These are phyloP conservation scores for Trichophyton verrucosum DNA, from an alignment of 2,329 filamentous ascomycete genomes.

Conservation along the genomic window DNA sequence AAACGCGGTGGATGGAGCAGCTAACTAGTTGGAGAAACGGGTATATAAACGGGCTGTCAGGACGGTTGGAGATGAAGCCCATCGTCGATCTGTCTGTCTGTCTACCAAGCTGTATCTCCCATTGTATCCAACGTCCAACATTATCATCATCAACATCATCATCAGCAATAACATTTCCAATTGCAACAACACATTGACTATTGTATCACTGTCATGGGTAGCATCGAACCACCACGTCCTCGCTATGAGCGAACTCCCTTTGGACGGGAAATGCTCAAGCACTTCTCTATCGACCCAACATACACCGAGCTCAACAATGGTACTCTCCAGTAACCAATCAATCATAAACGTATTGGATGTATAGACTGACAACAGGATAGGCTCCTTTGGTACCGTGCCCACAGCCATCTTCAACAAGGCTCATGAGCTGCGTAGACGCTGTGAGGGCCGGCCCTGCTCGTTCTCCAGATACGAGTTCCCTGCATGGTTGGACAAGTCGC, in stretches of 20 bases:
- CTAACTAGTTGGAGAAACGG: too few species aligned
- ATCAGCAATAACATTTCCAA: background rate
- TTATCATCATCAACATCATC: too few species aligned
- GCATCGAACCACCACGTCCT: background rate
- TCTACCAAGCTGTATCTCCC: background rate
- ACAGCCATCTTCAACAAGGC: slow-evolving; percentile 46
- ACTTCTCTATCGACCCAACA: slow-evolving; percentile 57
- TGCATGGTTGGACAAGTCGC: slow-evolving; percentile 49
- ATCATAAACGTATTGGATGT: background rate
- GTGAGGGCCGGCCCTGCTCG: slow-evolving; percentile 57
- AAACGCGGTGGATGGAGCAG: too few species aligned
- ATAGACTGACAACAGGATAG: slow-evolving; percentile 8
- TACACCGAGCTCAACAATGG: slow-evolving; percentile 63
- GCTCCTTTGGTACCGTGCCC: slow-evolving; percentile 71
- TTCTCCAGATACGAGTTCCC: slow-evolving; percentile 63
- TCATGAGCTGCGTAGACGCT: slow-evolving; percentile 52
- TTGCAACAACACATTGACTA: background rate
- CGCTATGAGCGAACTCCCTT: slow-evolving; percentile 5
- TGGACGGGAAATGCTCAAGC: slow-evolving; percentile 44
- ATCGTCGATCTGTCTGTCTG: too few species aligned
- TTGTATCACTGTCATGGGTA: background rate
- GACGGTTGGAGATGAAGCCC: too few species aligned
- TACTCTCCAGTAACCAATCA: background rate
- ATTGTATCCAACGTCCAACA: background rate
- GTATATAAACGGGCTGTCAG: too few species aligned